Percentiles rank a stretch among this genome's conserved stretches.
These are phyloP conservation scores for Penicillium sp. DNA, from an alignment of 2,329 filamentous ascomycete species.

Conservation along the genomic window DNA sequence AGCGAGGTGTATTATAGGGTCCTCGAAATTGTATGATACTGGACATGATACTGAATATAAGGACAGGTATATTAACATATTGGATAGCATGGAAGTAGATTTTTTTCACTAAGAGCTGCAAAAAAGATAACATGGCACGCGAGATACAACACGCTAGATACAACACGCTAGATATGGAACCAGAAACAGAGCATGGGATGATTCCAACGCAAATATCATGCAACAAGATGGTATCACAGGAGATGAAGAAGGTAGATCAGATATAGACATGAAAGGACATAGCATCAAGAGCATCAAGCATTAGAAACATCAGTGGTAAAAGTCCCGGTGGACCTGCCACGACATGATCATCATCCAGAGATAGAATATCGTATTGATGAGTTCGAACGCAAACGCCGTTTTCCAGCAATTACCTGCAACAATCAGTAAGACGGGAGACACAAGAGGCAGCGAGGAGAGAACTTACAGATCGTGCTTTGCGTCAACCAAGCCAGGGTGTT, in stretches of 20 bases:
- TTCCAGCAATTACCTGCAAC: slow-evolving; percentile 64
- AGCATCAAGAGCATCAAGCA: slow-evolving; percentile 16
- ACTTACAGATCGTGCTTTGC: slow-evolving; percentile 67
- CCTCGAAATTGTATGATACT: not conserved
- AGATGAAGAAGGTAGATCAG: slow-evolving; percentile 4
- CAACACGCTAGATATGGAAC: not conserved
- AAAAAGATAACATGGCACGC: not conserved
- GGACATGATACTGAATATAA: not conserved
- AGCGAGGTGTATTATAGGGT: not conserved
- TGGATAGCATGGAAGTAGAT: not conserved
- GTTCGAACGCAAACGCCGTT: slow-evolving; percentile 68
- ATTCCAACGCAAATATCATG: slow-evolving; percentile 22
- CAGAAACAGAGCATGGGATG: not conserved
- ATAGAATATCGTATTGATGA: slow-evolving; percentile 67
- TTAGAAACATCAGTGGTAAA: slow-evolving; percentile 29
- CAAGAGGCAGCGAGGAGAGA: not conserved
- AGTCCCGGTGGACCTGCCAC: slow-evolving; percentile 57
- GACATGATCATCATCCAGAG: slow-evolving; percentile 71
- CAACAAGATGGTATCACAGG: slow-evolving; percentile 25
- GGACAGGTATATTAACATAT: not conserved
- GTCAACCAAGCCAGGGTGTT: slow-evolving; percentile 67
- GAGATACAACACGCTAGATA: not conserved
- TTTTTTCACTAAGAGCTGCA: slow-evolving; percentile 4
- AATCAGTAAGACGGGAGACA: slow-evolving; percentile 15
- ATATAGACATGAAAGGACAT: slow-evolving; percentile 2